phyloP scores from a whole-genome alignment of 2,329 filamentous ascomycete genomes.

The Fusarium sp. region DNA sequence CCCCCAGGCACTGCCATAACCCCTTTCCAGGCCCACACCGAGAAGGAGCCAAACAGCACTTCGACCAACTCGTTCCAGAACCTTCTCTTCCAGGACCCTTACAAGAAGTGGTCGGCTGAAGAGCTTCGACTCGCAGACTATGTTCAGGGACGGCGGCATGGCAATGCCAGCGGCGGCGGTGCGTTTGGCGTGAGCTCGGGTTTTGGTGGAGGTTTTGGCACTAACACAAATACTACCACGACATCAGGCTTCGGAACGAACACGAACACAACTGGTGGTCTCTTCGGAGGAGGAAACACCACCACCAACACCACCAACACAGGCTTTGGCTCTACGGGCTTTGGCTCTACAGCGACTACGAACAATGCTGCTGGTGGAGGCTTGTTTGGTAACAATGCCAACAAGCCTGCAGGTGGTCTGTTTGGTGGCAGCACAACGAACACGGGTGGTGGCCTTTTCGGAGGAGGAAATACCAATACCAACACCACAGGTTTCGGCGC shows the following conservation, averaged over 20 bases:
- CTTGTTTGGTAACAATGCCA: conserved; percentile 50
- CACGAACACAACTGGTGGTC: conserved; percentile 48
- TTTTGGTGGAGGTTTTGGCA: conserved; percentile 62
- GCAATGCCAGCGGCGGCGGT: conserved; percentile 82
- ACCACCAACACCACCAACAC: conserved; percentile 42
- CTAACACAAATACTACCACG: conserved; percentile 43
- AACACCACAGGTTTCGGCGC: conserved; percentile 39
- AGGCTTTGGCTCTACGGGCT: conserved; percentile 48
- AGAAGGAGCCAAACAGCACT: conserved; percentile 72
- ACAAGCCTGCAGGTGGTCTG: conserved; percentile 41
- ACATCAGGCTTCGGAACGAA: conserved; percentile 57
- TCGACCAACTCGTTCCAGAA: conserved; percentile 75
- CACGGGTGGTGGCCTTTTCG: conserved; percentile 37
- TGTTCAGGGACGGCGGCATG: conserved; percentile 81
- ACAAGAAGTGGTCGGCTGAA: conserved; percentile 90
- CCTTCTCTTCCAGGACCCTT: conserved; percentile 78
- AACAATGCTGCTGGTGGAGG: conserved; percentile 48
- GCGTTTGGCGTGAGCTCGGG: conserved; percentile 74
- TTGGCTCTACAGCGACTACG: conserved; percentile 48
- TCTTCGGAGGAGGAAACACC: conserved; percentile 51
- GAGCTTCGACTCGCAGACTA: conserved; percentile 87
- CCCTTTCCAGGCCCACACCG: conserved; percentile 72
- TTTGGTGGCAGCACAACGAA: conserved; percentile 41
- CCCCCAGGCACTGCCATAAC: conserved; percentile 73
- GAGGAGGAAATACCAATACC: conserved; percentile 41